Evolutionary conservation across 306 rosid species (phyloP), one percentile per base, ranked within the genome.

Genomic region (Begonia fuchsioides): DNA sequence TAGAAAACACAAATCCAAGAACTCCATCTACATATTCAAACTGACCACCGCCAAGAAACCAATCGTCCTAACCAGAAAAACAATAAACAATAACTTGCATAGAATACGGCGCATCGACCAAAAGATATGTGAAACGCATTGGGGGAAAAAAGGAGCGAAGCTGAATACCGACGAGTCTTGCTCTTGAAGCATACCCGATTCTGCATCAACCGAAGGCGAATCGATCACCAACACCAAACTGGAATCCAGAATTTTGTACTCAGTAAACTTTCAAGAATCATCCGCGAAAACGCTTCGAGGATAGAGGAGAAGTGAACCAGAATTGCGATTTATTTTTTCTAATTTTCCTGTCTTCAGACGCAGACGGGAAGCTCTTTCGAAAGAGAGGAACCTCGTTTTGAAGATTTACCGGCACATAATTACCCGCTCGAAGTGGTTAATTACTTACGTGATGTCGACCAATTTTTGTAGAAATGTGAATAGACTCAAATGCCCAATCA

Each of bases 181-280:
- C 41, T 38, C 17, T n/a, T 38, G 38, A 68, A 53, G 51, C 67
- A 65, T 61, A 45, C 26, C 44, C 39, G 72, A 64, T 57, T 64
- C 60, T 53, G 20, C 17, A 61, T 56, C 69, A 67, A 59, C 73
- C 77, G 47, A 41, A 62, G 76, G 50, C 54, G 72, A 64, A 67
- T 71, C 59, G 60, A 72, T 64, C 54, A 20, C 32, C 13, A 9
- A 19, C 4, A 51, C 3, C 6, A 11, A 20, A 59, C 56, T 13
- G 17, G 15, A 15, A 38, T 20, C 52, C 11, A 12, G 41, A 52
- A 39, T 44, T 61, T 32, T 1, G 3, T 19, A 15, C 40, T 18
- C 58, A 0, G 32, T 20, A 60, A 69, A 63, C 70, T 2, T 78
- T 61, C 67, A 39, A 69, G 26, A 71, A 35, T 38, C 74, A 65